Evolutionary conservation across 2,329 filamentous ascomycete genomes (phyloP).

Genomic region (Daldinia eschscholtzii): DNA sequence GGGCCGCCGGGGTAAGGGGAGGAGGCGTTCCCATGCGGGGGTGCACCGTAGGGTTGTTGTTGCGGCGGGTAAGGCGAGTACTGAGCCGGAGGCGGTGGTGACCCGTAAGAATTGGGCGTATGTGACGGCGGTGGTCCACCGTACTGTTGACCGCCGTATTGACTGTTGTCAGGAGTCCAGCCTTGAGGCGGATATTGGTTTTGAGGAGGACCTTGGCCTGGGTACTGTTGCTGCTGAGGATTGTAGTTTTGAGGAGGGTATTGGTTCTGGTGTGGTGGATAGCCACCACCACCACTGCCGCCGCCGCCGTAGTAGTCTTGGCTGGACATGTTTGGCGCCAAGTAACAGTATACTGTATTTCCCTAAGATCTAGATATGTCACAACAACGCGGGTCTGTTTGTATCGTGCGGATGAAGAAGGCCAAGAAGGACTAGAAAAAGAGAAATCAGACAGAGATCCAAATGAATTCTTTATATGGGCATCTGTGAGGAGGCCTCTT

Average conservation of each 20-base stretch:
- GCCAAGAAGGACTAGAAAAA: neutral
- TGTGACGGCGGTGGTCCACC: slow-evolving; percentile 33
- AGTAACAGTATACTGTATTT: neutral
- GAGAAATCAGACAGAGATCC: neutral
- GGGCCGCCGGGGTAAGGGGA: slow-evolving; percentile 40
- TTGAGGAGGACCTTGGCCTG: slow-evolving; percentile 39
- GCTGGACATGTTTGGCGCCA: slow-evolving; percentile 41
- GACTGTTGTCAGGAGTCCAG: slow-evolving; percentile 38
- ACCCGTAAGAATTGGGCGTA: slow-evolving; percentile 28
- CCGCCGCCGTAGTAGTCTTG: slow-evolving; percentile 47
- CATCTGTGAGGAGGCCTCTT: slow-evolving; percentile 31
- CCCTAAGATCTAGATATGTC: neutral
- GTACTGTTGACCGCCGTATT: slow-evolving; percentile 32
- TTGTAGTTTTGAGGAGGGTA: slow-evolving; percentile 33
- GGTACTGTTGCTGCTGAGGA: slow-evolving; percentile 35
- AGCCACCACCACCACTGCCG: slow-evolving; percentile 34
- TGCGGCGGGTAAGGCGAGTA: slow-evolving; percentile 46
- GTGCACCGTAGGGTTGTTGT: slow-evolving; percentile 37
- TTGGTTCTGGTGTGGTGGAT: slow-evolving; percentile 37
- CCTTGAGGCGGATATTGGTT: slow-evolving; percentile 42
- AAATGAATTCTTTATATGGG: slow-evolving; percentile 17
- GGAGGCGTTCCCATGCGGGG: slow-evolving; percentile 38
- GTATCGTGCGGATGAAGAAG: neutral
- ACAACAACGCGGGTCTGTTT: neutral
- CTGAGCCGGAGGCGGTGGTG: slow-evolving; percentile 43